Evolutionary conservation across 2,329 filamentous ascomycete genomes (phyloP), one percentile per base, ranked within the genome.

Genomic region (Aspergillus ruber): DNA sequence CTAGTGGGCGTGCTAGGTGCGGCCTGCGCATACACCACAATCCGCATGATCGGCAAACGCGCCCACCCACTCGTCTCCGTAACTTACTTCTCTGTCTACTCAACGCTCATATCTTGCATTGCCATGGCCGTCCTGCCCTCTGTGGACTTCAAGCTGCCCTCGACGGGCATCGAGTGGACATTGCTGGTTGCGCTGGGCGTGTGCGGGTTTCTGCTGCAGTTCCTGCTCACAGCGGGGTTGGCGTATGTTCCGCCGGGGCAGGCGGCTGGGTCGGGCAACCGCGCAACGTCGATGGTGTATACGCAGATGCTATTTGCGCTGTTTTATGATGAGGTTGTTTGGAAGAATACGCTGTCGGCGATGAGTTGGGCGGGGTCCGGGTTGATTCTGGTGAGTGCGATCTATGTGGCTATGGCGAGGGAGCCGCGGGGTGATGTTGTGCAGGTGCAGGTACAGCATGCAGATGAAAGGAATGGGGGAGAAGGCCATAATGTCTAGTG

Each of bases 131-230:
- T 69, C 2, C 52, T 84, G 3, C 80, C 81, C 2, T 72, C 70
- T 6, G 73, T 84, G 4, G 75, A 75, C 1, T 81, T 85, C 51
- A 63, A 80, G 5, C 63, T 84, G 1, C 82, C 82, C 0, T 67
- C 64, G 0, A 75, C 74, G 10, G 32, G 67, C 3, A 70, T 74
- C 1, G 74, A 90, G 61, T 91, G 86, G 84, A 64, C 71, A 0
- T 75, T 90, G 35, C 70, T 95, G 13, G 46, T 83, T 0, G 79
- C 84, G 33, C 72, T 95, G 3, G 88, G 86, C 0, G 60, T 81
- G 0, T 84, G 84, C 54, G 90, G 90, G 0, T 91, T 95, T 61
- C 65, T 85, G 18, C 86, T 91, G 80, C 90, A 95, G 77, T 89
- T 89, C 56, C 75, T 94, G n/a, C 72, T 94, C 15, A 93, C 90